Evolutionary conservation across 306 rosid species (phyloP).

Genomic region (Trifolium repens): DNA sequence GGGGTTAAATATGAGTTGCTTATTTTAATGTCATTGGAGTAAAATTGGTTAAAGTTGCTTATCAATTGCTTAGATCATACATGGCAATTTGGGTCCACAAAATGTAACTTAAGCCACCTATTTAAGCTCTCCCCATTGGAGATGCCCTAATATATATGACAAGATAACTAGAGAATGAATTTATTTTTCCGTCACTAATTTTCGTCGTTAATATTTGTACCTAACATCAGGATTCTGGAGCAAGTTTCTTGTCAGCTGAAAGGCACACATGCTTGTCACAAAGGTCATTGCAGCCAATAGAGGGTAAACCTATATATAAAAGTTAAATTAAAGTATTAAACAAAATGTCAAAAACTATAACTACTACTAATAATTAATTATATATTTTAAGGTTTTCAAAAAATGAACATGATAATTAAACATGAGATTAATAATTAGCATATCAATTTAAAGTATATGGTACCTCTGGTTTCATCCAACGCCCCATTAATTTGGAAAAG

Average conservation of each 20-base stretch:
- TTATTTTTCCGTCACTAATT: too few species aligned
- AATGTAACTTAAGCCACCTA: too few species aligned
- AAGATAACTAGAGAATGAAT: too few species aligned
- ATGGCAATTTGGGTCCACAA: too few species aligned
- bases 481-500: conserved; percentile 62
- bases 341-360: not conserved
- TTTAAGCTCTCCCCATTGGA: too few species aligned
- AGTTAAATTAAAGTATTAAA: not conserved
- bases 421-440: not conserved
- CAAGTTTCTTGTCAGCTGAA: conserved; percentile 70
- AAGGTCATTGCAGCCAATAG: conserved; percentile 83
- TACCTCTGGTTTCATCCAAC: conserved; percentile 96
- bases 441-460: not conserved
- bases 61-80: too few species aligned
- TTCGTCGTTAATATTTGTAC: conserved; percentile 34
- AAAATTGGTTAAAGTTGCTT: too few species aligned
- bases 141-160: too few species aligned
- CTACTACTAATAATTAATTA: not conserved
- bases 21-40: too few species aligned
- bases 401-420: not conserved
- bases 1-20: too few species aligned
- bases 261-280: conserved; percentile 70
- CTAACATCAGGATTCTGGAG: conserved; percentile 80
- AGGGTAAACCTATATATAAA: conserved; percentile 66
- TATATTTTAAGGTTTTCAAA: too few species aligned